A percentile compares a stretch with the other conserved stretches of the same genome.
Conservation (phyloP, 202 grass and related monocot genomes). For the Elaeis oleifera region DNA sequence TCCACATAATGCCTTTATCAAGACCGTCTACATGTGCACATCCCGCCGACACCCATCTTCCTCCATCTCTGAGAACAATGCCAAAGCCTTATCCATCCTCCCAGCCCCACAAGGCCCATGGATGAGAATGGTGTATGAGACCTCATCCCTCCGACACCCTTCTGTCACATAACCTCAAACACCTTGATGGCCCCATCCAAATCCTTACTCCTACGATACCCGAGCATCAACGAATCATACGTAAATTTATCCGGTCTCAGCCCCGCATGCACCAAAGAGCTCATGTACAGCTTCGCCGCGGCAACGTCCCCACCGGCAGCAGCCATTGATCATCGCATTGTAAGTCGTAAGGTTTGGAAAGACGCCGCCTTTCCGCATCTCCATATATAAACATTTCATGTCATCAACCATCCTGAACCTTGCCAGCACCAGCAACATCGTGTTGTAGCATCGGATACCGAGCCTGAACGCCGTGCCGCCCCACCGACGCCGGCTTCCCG, state of each 20-base stretch:
- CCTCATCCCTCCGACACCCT: constrained; percentile 36
- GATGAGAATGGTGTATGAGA: constrained; percentile 39
- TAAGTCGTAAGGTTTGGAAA: constrained; percentile 26
- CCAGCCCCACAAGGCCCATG: constrained; percentile 40
- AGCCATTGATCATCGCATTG: constrained; percentile 18
- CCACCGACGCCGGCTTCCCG: too few relatives aligned
- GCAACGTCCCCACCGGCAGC: constrained; percentile 24
- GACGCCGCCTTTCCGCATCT: constrained; percentile 19
- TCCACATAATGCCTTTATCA: too few relatives aligned
- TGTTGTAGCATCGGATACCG: too few relatives aligned
- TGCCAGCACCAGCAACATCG: constrained; percentile 14
- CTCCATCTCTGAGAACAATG: too few relatives aligned
- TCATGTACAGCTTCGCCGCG: too few relatives aligned
- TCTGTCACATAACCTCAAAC: constrained; percentile 35
- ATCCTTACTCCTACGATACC: constrained; percentile 29
- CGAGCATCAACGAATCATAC: not conserved
- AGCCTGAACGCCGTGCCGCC: too few relatives aligned
- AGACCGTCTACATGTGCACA: too few relatives aligned
- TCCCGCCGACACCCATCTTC: too few relatives aligned
- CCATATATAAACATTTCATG: constrained; percentile 16
- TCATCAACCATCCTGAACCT: constrained; percentile 27
- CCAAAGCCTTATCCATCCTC: too few relatives aligned
- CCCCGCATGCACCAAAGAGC: too few relatives aligned
- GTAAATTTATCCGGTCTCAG: too few relatives aligned
- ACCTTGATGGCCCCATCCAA: constrained; percentile 27